A percentile compares a stretch with the other conserved stretches of the same genome.
Conservation (phyloP, 805 yeast genomes). For the Candida peoriensis region DNA sequence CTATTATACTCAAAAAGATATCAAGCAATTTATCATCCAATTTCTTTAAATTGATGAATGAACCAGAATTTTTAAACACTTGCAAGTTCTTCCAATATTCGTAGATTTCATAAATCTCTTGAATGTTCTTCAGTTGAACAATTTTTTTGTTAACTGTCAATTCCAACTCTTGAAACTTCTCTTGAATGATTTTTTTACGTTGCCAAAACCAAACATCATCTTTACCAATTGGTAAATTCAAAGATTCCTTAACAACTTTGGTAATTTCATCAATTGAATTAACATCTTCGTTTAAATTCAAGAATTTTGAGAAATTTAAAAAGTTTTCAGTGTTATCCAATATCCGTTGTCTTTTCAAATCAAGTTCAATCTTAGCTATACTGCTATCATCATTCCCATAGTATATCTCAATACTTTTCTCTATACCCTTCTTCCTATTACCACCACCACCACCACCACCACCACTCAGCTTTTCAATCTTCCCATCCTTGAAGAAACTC, state of each 20-base stretch:
- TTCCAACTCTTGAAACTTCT: conserved; percentile 3
- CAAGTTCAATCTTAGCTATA: neutral
- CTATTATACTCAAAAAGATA: neutral
- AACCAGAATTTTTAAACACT: conserved; percentile 1
- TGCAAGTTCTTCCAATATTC: conserved; percentile 1
- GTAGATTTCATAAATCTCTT: conserved; percentile 6
- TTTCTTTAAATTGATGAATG: no score
- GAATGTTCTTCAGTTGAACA: conserved; percentile 2
- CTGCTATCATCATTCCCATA: neutral
- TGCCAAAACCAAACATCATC: neutral
- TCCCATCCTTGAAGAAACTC: conserved; percentile 15
- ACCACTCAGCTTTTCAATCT: conserved; percentile 9
- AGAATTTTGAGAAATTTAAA: conserved; percentile 5
- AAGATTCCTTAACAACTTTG: neutral
- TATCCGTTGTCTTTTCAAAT: neutral
- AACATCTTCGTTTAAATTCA: conserved; percentile 7
- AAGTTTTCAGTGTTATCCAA: conserved; percentile 2
- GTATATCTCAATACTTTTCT: conserved; percentile 9
- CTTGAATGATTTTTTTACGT: conserved; percentile 2
- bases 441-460: no score
- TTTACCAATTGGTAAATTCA: conserved; percentile 4
- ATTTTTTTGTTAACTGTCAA: conserved; percentile 1
- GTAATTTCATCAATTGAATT: conserved; percentile 1
- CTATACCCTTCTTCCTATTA: no score
- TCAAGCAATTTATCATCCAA: neutral